Evolutionary conservation across 2,329 filamentous ascomycete species (phyloP), one percentile per base, ranked within the genome.

Genomic region (Xylaria sp.): DNA sequence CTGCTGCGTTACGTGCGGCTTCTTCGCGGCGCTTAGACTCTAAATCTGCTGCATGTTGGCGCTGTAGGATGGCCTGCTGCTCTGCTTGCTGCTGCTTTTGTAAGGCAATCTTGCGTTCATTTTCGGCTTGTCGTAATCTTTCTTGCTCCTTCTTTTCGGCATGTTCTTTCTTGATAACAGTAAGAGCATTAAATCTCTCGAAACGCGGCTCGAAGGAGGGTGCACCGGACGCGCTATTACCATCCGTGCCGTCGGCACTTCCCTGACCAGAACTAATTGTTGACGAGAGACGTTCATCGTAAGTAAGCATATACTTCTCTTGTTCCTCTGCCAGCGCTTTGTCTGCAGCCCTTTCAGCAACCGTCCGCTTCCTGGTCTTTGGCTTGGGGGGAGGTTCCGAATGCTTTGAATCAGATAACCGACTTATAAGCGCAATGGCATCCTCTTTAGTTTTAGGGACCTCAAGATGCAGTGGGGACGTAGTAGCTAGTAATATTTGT

Each of bases 301-400:
- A 89, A 26, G 93, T 90, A 59, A 98, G 90, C 93, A 99, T 96
- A 73, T 93, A 97, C 56, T 93, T 89, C 80, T 99, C 94, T 72
- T 93, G 90, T 67, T 94, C 93, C 26, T 94, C 95, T 0, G 94
- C 93, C 68, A 93, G 86, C 0, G 96, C 95, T 81, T 99, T 94
- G 77, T 99, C 96, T 7, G 95, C 95, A 9, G 93, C 96, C 83
- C 98, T 89, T 78, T 99, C 95, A 9, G 96, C 96, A 20, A 97
- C 91, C 0, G 96, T 99, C 70, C 95, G 90, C 85, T 99, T 98
- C 66, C 96, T 87, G 7, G 90, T 91, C 84, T 97, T 97, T 3
- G 94, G 94, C 68, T 92, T 88, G 0, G 96, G 95, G 10, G 93
- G 90, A 51, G 89, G 84, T 59, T 91, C 88, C 36, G 89, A 87